phyloP scores from a whole-genome alignment of 345 rosid species.

The Salix brachista region DNA sequence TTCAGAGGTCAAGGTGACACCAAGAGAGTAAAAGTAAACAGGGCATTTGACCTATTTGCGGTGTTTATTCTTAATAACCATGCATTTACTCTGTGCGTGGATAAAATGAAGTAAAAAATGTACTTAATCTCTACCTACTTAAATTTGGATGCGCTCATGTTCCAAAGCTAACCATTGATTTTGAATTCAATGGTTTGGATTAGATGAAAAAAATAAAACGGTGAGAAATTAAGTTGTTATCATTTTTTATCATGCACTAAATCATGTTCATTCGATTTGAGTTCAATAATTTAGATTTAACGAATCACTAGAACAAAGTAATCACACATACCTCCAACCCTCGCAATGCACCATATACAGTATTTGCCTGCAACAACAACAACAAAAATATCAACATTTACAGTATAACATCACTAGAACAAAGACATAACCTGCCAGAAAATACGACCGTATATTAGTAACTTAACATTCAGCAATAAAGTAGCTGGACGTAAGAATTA shows the following conservation, averaged over 20 bases:
- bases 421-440: background rate
- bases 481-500: background rate
- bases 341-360: conserved; percentile 80
- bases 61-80: background rate
- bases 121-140: background rate
- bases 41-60: background rate
- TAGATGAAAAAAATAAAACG: too few species aligned
- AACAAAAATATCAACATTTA: background rate
- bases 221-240: too few species aligned
- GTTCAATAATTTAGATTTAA: too few species aligned
- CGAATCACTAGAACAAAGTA: too few species aligned
- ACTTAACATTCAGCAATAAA: background rate
- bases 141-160: too few species aligned
- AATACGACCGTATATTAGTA: background rate
- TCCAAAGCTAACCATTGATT: too few species aligned
- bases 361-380: conserved; percentile 60
- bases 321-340: conserved; percentile 73
- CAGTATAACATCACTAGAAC: background rate
- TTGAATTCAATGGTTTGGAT: too few species aligned
- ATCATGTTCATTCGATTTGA: too few species aligned
- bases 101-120: background rate
- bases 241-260: too few species aligned
- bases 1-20: background rate
- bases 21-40: background rate
- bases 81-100: background rate